Evolutionary conservation across 2,329 filamentous ascomycete species (phyloP), one percentile per base, ranked within the genome.

Genomic region (Bretziella fagacearum): DNA sequence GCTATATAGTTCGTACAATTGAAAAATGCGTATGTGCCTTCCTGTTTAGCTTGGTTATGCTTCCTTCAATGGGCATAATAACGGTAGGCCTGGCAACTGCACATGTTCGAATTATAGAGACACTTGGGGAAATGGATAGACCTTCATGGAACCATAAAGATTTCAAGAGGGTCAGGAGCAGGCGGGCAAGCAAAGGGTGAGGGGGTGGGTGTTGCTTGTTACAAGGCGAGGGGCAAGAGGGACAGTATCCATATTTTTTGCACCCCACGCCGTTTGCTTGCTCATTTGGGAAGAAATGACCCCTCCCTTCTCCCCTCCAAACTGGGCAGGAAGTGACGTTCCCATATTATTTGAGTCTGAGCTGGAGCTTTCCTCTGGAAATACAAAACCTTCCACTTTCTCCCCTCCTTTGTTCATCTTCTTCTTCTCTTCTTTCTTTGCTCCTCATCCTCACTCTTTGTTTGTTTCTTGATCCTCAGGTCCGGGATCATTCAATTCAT

Each of bases 331-430:
- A 41, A 26, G 35, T 35, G 25, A 18, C 22, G 47, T 49, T 45
- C 39, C 40, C 30, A 48, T 43, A 44, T 6, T 17, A 48, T 48
- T 36, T 42, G 36, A 23, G 17, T 17, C 42, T 36, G 26, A 15
- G 35, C 18, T 39, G 8, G 36, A 49, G 47, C 47, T 42, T 26
- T 20, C 35, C 33, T 32, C 36, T 10, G 47, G 33, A 44, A 40
- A 48, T 51, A 51, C 36, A 51, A 48, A 51, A 51, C 41, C 46
- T 37, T 45, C 26, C 48, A 45, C 37, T 49, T 52, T 48, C 45
- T 43, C 44, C 46, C 37, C 44, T 33, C 35, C 35, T 23, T 49
- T 39, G 36, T 26, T 46, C 41, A 48, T 41, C 49, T 49, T 47
- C 48, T 37, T 52, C 45, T 50, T 45, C 49, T 40, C 49, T 25